Conservation (phyloP, 2,329 filamentous ascomycete genomes). For the Pseudogymnoascus destructans region DNA sequence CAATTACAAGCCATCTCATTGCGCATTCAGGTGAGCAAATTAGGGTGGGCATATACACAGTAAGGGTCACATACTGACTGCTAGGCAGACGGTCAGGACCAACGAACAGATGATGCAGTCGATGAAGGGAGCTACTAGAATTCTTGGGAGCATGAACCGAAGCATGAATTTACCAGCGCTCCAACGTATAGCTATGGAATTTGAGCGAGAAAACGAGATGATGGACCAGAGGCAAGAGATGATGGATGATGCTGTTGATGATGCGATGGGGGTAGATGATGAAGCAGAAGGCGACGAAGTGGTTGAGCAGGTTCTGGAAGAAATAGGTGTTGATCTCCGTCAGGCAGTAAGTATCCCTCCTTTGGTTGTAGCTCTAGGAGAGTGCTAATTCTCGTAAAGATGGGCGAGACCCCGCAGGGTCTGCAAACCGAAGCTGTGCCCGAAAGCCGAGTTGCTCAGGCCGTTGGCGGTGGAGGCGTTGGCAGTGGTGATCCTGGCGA, state of each 20-base stretch:
- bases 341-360: constrained; percentile 56
- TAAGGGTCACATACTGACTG: not conserved
- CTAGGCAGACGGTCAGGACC: constrained; percentile 71
- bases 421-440: constrained; percentile 60
- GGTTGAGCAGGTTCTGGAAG: constrained; percentile 89
- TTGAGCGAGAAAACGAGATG: constrained; percentile 96
- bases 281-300: constrained; percentile 96
- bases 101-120: constrained; percentile 99
- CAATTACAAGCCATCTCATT: constrained; percentile 93
- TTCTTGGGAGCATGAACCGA: constrained; percentile 91
- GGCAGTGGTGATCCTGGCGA: constrained; percentile 47
- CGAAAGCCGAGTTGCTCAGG: constrained; percentile 73
- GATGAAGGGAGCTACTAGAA: constrained; percentile 93
- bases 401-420: constrained; percentile 81
- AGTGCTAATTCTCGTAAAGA: constrained; percentile 35
- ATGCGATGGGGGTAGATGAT: constrained; percentile 78
- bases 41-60: constrained; percentile 10
- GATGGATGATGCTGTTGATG: constrained; percentile 98
- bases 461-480: constrained; percentile 55
- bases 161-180: constrained; percentile 94
- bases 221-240: constrained; percentile 99
- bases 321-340: constrained; percentile 88
- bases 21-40: constrained; percentile 62
- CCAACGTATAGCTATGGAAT: constrained; percentile 96
- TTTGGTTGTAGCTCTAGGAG: not conserved